A percentile compares a stretch with the other conserved stretches of the same genome.
These are phyloP conservation scores for Yarrowia sp. DNA, from an alignment of 805 yeast species.

Conservation along the genomic window DNA sequence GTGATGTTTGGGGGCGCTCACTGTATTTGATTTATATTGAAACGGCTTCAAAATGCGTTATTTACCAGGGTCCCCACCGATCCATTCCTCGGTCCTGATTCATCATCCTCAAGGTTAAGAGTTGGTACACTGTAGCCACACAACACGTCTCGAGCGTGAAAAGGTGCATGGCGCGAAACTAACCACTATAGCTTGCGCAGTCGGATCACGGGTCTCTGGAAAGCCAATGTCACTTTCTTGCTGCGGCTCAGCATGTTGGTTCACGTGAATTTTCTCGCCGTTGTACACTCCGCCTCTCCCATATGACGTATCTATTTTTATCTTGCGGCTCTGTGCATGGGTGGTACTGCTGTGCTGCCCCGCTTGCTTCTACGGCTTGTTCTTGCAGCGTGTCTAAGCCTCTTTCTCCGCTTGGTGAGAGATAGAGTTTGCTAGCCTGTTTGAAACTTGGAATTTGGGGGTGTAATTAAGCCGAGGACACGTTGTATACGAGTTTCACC, in stretches of 20 bases:
- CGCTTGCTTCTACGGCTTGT: slow-evolving; percentile 15
- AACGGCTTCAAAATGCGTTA: too few species aligned
- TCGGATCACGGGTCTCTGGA: background rate
- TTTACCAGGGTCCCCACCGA: too few species aligned
- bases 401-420: background rate
- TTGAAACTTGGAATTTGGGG: background rate
- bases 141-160: background rate
- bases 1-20: too few species aligned
- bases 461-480: background rate
- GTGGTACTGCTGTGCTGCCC: slow-evolving; percentile 8
- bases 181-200: background rate
- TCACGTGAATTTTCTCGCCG: background rate
- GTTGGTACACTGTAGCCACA: background rate
- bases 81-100: background rate
- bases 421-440: background rate
- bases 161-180: too few species aligned
- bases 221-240: too few species aligned
- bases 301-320: background rate
- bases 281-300: background rate
- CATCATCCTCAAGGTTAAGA: background rate
- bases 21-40: too few species aligned
- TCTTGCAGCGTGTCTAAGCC: slow-evolving; percentile 5
- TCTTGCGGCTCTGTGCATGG: slow-evolving; percentile 2
- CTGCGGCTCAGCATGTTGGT: background rate
- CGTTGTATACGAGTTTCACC: too few species aligned